Evolutionary conservation across 805 yeast species (phyloP).

Genomic region (Blastobotrys attinorum): DNA sequence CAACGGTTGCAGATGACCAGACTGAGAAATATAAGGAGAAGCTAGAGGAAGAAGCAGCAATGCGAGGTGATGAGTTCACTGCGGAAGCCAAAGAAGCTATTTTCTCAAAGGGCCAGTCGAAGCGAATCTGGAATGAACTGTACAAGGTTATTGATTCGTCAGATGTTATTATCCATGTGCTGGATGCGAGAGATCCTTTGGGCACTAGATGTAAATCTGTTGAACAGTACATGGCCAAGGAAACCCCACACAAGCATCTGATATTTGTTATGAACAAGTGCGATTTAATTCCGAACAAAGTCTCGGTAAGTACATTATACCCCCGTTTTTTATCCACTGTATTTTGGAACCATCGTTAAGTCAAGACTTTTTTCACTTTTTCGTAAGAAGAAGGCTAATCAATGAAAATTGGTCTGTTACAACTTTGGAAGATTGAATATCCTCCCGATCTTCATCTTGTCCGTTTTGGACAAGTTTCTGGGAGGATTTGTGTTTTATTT

Average conservation of each 20-base stretch:
- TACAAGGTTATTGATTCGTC: constrained; percentile 97
- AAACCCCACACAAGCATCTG: constrained; percentile 94
- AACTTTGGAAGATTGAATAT: constrained; percentile 83
- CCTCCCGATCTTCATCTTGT: constrained; percentile 41
- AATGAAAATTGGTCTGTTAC: constrained; percentile 83
- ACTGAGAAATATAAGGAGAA: constrained; percentile 62
- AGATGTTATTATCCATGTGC: constrained; percentile 91
- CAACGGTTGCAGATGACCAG: constrained; percentile 47
- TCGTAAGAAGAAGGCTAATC: constrained; percentile 17
- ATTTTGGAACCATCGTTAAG: constrained; percentile 58
- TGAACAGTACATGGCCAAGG: constrained; percentile 86
- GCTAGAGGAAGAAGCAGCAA: constrained; percentile 40
- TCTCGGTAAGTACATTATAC: constrained; percentile 71
- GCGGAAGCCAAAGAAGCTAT: constrained; percentile 92
- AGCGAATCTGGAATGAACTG: constrained; percentile 96
- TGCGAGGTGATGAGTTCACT: constrained; percentile 70
- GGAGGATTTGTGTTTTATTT: constrained; percentile 46
- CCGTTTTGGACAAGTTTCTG: constrained; percentile 43
- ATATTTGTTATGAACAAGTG: constrained; percentile 92
- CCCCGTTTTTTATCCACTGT: constrained; percentile 8
- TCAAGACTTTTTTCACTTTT: constrained; percentile 29
- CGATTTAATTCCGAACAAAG: constrained; percentile 98
- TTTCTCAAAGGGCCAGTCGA: constrained; percentile 94
- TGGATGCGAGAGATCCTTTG: constrained; percentile 95
- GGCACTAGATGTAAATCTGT: constrained; percentile 94